Percentiles rank a stretch among this genome's conserved stretches.
phyloP scores from a whole-genome alignment of 1,284 basidiomycete genomes.

The Sanghuangporus weigelae region DNA sequence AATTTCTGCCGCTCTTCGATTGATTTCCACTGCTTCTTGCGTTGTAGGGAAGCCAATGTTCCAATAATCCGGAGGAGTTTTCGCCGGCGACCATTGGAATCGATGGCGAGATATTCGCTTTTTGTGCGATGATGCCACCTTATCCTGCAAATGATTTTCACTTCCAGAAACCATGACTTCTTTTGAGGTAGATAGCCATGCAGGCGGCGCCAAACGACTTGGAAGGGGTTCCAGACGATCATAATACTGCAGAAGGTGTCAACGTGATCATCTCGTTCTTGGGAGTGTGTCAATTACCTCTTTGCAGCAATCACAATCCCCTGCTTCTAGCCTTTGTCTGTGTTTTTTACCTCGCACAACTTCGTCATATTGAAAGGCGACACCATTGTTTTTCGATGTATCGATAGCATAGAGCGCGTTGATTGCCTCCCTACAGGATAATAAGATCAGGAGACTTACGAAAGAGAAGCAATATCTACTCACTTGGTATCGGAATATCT shows the following conservation, averaged over 20 bases:
- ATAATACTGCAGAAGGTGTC: constrained; percentile 13
- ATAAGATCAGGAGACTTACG: background rate
- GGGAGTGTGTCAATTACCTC: constrained; percentile 43
- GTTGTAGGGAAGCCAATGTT: constrained; percentile 85
- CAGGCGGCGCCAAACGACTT: background rate
- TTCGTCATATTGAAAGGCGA: constrained; percentile 66
- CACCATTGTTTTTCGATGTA: constrained; percentile 58
- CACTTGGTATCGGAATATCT: background rate
- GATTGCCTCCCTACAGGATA: constrained; percentile 34
- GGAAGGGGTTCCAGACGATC: constrained; percentile 13
- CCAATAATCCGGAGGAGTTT: constrained; percentile 85
- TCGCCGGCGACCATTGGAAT: constrained; percentile 60
- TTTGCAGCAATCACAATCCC: constrained; percentile 81
- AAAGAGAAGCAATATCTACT: background rate
- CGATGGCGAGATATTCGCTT: constrained; percentile 78
- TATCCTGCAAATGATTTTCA: background rate
- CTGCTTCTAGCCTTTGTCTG: constrained; percentile 64
- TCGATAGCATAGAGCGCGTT: constrained; percentile 68
- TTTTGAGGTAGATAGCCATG: constrained; percentile 13
- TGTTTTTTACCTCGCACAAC: constrained; percentile 69
- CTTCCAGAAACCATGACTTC: background rate
- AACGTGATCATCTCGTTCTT: background rate
- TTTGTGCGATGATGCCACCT: constrained; percentile 40
- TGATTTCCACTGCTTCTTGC: constrained; percentile 72
- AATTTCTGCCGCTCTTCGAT: constrained; percentile 64